phyloP scores from a whole-genome alignment of 306 rosid genomes.

The Trifolium dubium region DNA sequence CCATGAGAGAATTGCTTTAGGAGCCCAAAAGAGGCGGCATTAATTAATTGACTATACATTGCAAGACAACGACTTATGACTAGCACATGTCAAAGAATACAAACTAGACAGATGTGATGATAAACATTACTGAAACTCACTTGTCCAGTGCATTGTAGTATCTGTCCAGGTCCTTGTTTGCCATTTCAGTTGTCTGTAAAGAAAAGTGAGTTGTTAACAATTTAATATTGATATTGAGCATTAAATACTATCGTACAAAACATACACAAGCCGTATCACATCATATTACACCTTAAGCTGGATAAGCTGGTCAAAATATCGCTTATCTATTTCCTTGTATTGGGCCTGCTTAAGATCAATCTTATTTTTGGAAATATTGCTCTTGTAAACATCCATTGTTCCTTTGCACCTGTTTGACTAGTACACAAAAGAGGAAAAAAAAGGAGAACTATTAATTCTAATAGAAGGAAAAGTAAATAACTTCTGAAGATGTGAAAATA shows the following conservation, averaged over 20 bases:
- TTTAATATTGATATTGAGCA: background rate
- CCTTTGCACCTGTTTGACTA: slow-evolving; percentile 81
- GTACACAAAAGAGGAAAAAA: background rate
- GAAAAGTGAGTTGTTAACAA: slow-evolving; percentile 34
- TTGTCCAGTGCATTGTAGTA: slow-evolving; percentile 96
- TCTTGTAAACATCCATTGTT: slow-evolving; percentile 74
- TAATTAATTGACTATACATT: slow-evolving; percentile 22
- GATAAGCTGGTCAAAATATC: slow-evolving; percentile 88
- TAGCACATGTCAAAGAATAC: slow-evolving; percentile 12
- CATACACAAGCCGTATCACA: slow-evolving; percentile 8
- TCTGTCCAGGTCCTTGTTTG: slow-evolving; percentile 98
- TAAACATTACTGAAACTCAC: slow-evolving; percentile 57
- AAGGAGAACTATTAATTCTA: slow-evolving; percentile 28
- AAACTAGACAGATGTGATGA: slow-evolving; percentile 10
- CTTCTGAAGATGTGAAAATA: slow-evolving; percentile 25
- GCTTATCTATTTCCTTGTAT: slow-evolving; percentile 91
- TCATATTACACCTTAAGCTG: slow-evolving; percentile 81
- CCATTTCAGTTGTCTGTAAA: slow-evolving; percentile 93
- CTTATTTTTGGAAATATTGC: slow-evolving; percentile 77
- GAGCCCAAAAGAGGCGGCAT: slow-evolving; percentile 15
- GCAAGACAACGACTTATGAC: slow-evolving; percentile 28
- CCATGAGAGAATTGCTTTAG: slow-evolving; percentile 16
- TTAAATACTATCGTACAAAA: slow-evolving; percentile 17
- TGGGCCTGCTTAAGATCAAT: slow-evolving; percentile 84
- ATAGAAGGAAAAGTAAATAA: slow-evolving; percentile 22